phyloP scores from a whole-genome alignment of 768 basidiomycete genomes.

The Dioszegia hungarica region DNA sequence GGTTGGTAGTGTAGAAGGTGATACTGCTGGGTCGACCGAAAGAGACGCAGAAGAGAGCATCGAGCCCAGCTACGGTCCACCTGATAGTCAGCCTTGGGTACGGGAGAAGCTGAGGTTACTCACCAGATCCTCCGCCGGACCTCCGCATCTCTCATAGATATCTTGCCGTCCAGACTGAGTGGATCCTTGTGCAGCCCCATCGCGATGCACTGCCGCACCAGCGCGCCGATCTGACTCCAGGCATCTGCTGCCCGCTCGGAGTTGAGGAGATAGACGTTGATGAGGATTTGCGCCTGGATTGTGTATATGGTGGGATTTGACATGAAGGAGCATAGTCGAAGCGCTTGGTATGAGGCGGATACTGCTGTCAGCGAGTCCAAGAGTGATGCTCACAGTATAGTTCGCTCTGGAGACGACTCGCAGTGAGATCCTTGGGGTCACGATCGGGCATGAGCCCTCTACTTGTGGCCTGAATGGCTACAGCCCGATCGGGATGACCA shows the following conservation, averaged over 20 bases:
- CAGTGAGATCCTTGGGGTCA: constrained; percentile 42
- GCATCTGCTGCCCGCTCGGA: constrained; percentile 43
- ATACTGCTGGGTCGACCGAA: constrained; percentile 44
- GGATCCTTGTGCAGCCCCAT: constrained; percentile 48
- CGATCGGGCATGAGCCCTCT: background rate
- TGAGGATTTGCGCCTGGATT: constrained; percentile 38
- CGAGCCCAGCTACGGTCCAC: constrained; percentile 47
- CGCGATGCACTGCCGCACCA: constrained; percentile 44
- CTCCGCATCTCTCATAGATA: constrained; percentile 43
- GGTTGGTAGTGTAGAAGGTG: constrained; percentile 43
- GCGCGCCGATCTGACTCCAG: constrained; percentile 38
- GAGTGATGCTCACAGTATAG: constrained; percentile 36
- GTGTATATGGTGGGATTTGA: constrained; percentile 43
- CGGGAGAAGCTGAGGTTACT: background rate
- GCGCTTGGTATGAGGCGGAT: constrained; percentile 47
- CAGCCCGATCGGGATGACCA: constrained; percentile 24
- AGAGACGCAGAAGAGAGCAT: constrained; percentile 42
- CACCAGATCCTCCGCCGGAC: constrained; percentile 42
- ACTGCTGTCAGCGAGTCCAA: constrained; percentile 15
- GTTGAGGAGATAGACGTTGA: constrained; percentile 42
- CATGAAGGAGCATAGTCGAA: constrained; percentile 45
- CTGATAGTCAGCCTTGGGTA: constrained; percentile 5
- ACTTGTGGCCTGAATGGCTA: background rate
- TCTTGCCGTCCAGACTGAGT: constrained; percentile 31
- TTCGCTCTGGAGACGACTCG: constrained; percentile 45